Evolutionary conservation across 225 moss, liverwort and hornwort genomes (phyloP), one percentile per base, ranked within the genome.

Genomic region (Asterella californica): DNA sequence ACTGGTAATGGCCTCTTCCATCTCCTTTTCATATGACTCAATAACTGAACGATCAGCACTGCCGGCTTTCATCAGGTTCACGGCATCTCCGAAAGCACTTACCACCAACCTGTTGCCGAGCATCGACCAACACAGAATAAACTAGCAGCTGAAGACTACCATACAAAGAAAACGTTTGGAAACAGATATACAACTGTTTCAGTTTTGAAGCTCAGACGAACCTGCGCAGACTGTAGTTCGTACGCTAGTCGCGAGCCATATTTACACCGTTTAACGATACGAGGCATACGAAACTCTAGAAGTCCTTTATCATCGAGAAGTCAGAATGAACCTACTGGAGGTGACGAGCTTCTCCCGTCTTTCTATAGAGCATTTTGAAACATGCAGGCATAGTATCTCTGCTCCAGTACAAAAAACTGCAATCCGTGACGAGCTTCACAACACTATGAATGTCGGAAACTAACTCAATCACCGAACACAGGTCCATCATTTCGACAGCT

Each of bases 361-460:
- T 89, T 34, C 85, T 72, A 59, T 93, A 93, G 24, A 95, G 84
- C 87, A 93, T 90, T 53, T 87, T 87, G 77, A 99, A 90, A 85
- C 97, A 95, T 78, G 93, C 84, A 78, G 89, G 82, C 93, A 99
- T 93, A 85, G 93, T 92, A 85, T 92, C 97, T 84, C 91, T 92
- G 87, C 92, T 93, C 95, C 97, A 95, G 83, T 93, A 99, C 76
- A 99, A 76, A 82, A 99, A 95, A 59, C 93, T 90, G 83, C 97
- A 99, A 82, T 99, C 97, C 55, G 97, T 95, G 74, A 92, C 87
- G 24, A 79, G 63, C 70, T 81, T 84, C 78, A 94, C 91, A 34
- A 88, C 83, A 61, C 85, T 78, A 77, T 99, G 88, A 65, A 92
- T 87, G 70, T 92, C 82, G n/a, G 81, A 90, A n/a, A 89, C 92